Conservation (phyloP, 2,329 filamentous ascomycete genomes). For the Epichloe glyceriae region DNA sequence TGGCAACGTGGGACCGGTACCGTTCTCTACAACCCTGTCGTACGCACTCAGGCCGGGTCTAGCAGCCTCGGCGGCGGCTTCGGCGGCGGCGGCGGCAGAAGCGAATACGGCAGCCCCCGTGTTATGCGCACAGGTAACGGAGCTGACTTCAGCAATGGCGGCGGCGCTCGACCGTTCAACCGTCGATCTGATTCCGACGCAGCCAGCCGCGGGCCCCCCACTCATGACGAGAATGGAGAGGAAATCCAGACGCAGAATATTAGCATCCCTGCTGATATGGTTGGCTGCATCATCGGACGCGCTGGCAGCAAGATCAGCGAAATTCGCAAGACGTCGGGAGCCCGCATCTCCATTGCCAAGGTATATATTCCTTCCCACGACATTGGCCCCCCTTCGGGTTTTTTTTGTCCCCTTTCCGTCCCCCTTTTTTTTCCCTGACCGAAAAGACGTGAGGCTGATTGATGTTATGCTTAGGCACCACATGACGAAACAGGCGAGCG, state of each 20-base stretch:
- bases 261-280: slow-evolving; percentile 98
- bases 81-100: slow-evolving; percentile 23
- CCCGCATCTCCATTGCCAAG: slow-evolving; percentile 95
- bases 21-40: slow-evolving; percentile 92
- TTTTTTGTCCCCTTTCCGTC: not conserved
- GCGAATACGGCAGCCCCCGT: slow-evolving; percentile 50
- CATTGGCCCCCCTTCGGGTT: not conserved
- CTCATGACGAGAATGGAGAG: slow-evolving; percentile 90
- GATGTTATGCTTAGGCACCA: slow-evolving; percentile 42
- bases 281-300: slow-evolving; percentile 96
- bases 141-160: slow-evolving; percentile 87
- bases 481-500: slow-evolving; percentile 96
- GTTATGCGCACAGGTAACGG: slow-evolving; percentile 94
- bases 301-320: slow-evolving; percentile 96
- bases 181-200: slow-evolving; percentile 78
- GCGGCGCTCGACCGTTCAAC: slow-evolving; percentile 49
- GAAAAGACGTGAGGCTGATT: not conserved
- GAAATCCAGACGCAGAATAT: slow-evolving; percentile 99
- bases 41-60: slow-evolving; percentile 60
- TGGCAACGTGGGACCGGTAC: slow-evolving; percentile 96
- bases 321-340: slow-evolving; percentile 92
- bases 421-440: no score
- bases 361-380: slow-evolving; percentile 23
- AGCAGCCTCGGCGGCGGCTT: slow-evolving; percentile 27
- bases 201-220: slow-evolving; percentile 66